These are phyloP conservation scores for Carex parvula DNA, from an alignment of 176 grass and related monocot species.

Conservation along the genomic window DNA sequence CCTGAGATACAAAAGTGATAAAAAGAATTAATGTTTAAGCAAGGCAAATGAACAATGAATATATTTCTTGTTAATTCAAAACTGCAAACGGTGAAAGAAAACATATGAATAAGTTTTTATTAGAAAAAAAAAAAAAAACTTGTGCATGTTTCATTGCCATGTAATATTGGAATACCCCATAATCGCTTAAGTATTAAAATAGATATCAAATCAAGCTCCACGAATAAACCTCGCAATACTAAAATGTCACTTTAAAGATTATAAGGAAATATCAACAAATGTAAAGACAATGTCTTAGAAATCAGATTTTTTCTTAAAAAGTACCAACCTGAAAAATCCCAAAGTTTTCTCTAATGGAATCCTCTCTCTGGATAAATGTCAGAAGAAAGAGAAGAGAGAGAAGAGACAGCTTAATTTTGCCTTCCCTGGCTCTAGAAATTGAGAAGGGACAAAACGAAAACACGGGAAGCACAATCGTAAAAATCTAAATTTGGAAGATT, in stretches of 20 bases:
- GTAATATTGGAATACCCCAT: not conserved
- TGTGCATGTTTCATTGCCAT: not conserved
- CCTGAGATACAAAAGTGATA: not conserved
- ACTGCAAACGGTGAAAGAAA: not conserved
- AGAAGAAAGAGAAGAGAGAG: slow-evolving; percentile 22
- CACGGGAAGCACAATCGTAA: not conserved
- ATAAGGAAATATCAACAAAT: not conserved
- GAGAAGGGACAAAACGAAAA: not conserved
- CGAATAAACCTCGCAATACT: not conserved
- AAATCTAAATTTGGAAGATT: slow-evolving; percentile 17
- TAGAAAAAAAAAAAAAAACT: not conserved
- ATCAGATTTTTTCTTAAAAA: not conserved
- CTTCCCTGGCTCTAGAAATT: not conserved
- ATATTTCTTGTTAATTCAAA: not conserved
- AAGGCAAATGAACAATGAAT: not conserved
- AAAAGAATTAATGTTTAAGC: not conserved
- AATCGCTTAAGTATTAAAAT: not conserved
- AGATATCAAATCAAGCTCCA: not conserved
- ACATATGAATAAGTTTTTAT: not conserved
- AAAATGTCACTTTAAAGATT: not conserved
- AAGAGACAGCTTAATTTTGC: not conserved
- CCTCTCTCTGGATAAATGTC: not conserved
- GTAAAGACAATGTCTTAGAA: not conserved
- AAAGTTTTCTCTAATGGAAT: slow-evolving; percentile 11
- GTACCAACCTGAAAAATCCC: not conserved